phyloP scores from a whole-genome alignment of 1,284 basidiomycete genomes.

The Ganoderma sinense region DNA sequence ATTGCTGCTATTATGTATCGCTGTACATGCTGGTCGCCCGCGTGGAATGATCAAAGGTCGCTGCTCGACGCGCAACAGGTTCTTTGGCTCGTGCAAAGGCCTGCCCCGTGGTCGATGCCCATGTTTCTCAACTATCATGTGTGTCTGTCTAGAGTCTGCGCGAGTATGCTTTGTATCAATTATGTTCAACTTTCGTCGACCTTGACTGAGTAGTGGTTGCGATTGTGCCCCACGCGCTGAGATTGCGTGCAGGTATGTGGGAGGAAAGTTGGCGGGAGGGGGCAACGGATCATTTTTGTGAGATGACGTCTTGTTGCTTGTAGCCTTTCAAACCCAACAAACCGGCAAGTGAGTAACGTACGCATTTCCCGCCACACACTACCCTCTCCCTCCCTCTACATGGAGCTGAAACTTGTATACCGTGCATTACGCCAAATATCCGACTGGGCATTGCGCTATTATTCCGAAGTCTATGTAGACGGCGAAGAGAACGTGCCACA shows the following conservation, averaged over 20 bases:
- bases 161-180: constrained; percentile 26
- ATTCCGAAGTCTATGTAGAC: constrained; percentile 71
- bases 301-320: not conserved
- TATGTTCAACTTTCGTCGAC: constrained; percentile 11
- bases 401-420: constrained; percentile 64
- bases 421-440: constrained; percentile 70
- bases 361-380: not conserved
- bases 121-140: constrained; percentile 31
- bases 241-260: not conserved
- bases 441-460: constrained; percentile 73
- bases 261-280: not conserved
- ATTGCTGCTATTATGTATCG: constrained; percentile 45
- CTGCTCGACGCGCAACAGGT: constrained; percentile 84
- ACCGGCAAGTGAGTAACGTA: not conserved
- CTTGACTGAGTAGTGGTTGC: not conserved
- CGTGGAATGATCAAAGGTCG: constrained; percentile 62
- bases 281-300: not conserved
- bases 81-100: constrained; percentile 45
- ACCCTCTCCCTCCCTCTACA: constrained; percentile 26
- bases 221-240: not conserved
- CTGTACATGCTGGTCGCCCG: constrained; percentile 38
- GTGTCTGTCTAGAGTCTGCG: constrained; percentile 27
- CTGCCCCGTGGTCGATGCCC: constrained; percentile 78
- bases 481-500: constrained; percentile 82
- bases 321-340: not conserved